These are phyloP conservation scores for Lathyrus oleraceus DNA, from an alignment of 306 rosid species.

Conservation along the genomic window DNA sequence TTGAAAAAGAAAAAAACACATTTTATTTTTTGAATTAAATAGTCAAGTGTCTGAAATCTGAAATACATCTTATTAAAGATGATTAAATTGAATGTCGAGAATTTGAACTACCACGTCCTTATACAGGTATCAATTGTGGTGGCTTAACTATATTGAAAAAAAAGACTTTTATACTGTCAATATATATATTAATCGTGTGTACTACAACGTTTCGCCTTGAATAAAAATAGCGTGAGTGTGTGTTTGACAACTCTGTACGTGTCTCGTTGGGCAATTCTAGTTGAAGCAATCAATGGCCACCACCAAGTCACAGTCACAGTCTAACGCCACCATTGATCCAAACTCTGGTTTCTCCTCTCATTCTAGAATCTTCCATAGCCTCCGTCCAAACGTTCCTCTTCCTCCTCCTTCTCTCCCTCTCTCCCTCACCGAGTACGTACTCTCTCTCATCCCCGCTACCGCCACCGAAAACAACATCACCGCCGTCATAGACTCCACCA, in stretches of 20 bases:
- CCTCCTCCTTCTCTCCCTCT: constrained; percentile 66
- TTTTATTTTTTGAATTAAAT: too few species aligned
- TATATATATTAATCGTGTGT: too few species aligned
- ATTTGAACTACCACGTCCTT: too few species aligned
- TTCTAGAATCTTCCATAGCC: constrained; percentile 58
- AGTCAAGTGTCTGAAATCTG: too few species aligned
- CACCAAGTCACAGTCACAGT: not conserved
- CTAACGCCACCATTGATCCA: constrained; percentile 43
- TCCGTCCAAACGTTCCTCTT: constrained; percentile 66
- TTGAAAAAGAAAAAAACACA: too few species aligned
- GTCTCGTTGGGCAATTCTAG: not conserved
- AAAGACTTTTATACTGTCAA: too few species aligned
- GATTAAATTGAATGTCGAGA: too few species aligned
- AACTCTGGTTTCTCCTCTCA: constrained; percentile 54
- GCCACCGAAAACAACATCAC: constrained; percentile 35
- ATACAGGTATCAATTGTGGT: too few species aligned
- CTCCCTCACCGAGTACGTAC: constrained; percentile 50
- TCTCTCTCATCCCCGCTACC: constrained; percentile 54
- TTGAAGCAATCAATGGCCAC: constrained; percentile 35
- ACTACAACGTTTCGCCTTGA: too few species aligned
- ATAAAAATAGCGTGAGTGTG: too few species aligned
- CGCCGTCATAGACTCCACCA: constrained; percentile 54
- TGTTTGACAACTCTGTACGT: not conserved
- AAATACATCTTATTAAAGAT: too few species aligned
- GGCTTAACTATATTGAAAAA: too few species aligned